Base-by-base conservation (phyloP, 495 filamentous ascomycete species). In the Tricharina praecox region DNA sequence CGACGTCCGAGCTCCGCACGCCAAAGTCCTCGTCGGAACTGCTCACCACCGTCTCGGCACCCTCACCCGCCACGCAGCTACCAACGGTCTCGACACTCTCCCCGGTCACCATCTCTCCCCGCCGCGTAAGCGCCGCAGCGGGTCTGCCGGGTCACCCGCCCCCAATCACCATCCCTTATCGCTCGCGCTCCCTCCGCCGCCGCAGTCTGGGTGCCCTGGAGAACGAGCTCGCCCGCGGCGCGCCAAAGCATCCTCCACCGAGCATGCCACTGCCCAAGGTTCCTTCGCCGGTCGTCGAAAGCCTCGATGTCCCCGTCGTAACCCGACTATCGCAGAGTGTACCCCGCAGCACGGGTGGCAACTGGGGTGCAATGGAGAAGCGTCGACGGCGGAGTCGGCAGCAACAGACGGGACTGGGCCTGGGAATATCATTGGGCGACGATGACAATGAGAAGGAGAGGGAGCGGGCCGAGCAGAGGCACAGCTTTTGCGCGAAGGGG, bases 211-310 rank as follows among this genome's bases (percentile, higher is more conserved):
- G 28, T 13, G 28, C 28, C 28, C 28, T 32, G 28, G 28, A 32
- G 36, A 8, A 5, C 5, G 8, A 15, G 19, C 36, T 21, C 8
- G 36, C 36, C 5, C 36, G 11, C 5, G 8, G 8, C 16, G 5
- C 36, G 8, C 36, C 36, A 39, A 16, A 16, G n/a, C n/a, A n/a
- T 16, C 16, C 19, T 5, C 19, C 36, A 21, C 44, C 44, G 1
- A 34, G 24, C 3, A 47, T 47, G n/a, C 44, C 44, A 15, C 44
- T 47, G n/a, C 44, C 44, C 13, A 36, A 33, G 5, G 44, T 47
- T 3, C 44, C 44, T 21, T 24, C 9, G 13, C 24, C 41, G n/a
- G n/a, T 30, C 13, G 41, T n/a, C 3, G 24, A 30, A 8, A 39
- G 16, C 19, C 8, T n/a, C n/a, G n/a, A n/a, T n/a, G n/a, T n/a